Conservation (phyloP, 305 asterid species). For the Plantago lanceolata region DNA sequence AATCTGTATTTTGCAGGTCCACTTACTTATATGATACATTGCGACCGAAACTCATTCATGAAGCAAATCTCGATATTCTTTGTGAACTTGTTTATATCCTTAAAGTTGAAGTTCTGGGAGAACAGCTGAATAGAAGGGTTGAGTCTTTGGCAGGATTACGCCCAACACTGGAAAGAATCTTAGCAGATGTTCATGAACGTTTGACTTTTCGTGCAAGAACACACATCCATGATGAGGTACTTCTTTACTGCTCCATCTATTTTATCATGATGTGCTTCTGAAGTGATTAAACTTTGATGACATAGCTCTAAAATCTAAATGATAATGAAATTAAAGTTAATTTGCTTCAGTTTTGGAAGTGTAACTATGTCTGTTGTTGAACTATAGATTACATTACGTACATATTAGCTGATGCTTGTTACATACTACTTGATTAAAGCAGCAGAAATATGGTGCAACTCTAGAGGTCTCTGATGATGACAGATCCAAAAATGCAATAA, state of each 20-base stretch:
- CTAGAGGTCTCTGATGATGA: no score
- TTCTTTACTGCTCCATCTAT: constrained; percentile 20
- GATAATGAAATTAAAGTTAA: no score
- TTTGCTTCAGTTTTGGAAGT: no score
- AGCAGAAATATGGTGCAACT: no score
- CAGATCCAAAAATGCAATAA: no score
- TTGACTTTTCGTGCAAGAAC: constrained; percentile 96
- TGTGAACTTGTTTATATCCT: constrained; percentile 95
- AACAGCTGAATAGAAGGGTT: constrained; percentile 79
- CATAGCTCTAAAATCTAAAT: no score
- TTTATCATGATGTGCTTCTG: neutral
- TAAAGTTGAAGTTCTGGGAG: constrained; percentile 91
- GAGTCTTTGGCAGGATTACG: constrained; percentile 84
- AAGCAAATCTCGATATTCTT: constrained; percentile 90
- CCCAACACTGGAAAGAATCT: constrained; percentile 85
- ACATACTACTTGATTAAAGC: no score
- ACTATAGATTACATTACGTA: no score
- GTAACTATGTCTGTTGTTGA: no score
- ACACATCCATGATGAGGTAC: constrained; percentile 94
- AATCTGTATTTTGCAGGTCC: constrained; percentile 58
- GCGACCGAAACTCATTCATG: constrained; percentile 94
- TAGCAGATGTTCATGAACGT: constrained; percentile 98
- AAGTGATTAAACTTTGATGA: no score
- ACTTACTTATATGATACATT: constrained; percentile 88
- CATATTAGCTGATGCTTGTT: no score